Conservation (phyloP, 2,329 filamentous ascomycete genomes). For the Trichoderma breve region DNA sequence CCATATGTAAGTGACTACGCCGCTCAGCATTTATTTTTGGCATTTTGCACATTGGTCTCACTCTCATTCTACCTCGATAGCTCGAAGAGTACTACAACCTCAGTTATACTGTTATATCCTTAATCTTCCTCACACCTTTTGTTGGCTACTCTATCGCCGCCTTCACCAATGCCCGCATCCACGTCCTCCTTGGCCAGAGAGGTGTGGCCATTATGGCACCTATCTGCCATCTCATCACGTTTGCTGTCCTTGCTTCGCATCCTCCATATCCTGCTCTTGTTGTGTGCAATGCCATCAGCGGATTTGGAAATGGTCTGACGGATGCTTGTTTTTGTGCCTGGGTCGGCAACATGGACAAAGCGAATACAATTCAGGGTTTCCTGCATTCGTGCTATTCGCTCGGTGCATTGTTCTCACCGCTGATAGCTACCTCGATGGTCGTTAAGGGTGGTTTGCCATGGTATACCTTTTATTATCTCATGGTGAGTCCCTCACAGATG, state of each 20-base stretch:
- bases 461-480: constrained; percentile 70
- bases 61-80: constrained; percentile 30
- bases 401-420: constrained; percentile 61
- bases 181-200: constrained; percentile 60
- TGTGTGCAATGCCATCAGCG: constrained; percentile 60
- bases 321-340: constrained; percentile 52
- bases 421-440: constrained; percentile 67
- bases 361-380: constrained; percentile 65
- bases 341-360: constrained; percentile 64
- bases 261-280: constrained; percentile 65
- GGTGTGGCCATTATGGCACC: constrained; percentile 65
- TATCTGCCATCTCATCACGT: constrained; percentile 59
- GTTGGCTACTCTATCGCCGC: constrained; percentile 62
- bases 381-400: constrained; percentile 65
- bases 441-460: constrained; percentile 57
- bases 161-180: constrained; percentile 59
- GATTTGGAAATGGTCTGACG: constrained; percentile 64
- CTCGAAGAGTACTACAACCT: constrained; percentile 61
- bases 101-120: constrained; percentile 58
- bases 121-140: constrained; percentile 64
- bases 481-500: constrained; percentile 48
- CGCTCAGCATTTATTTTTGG: background rate
- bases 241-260: constrained; percentile 58
- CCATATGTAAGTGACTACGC: constrained; percentile 35
- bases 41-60: background rate